Conservation (phyloP, 768 basidiomycete genomes). For the Xerocomellus chrysenteron region DNA sequence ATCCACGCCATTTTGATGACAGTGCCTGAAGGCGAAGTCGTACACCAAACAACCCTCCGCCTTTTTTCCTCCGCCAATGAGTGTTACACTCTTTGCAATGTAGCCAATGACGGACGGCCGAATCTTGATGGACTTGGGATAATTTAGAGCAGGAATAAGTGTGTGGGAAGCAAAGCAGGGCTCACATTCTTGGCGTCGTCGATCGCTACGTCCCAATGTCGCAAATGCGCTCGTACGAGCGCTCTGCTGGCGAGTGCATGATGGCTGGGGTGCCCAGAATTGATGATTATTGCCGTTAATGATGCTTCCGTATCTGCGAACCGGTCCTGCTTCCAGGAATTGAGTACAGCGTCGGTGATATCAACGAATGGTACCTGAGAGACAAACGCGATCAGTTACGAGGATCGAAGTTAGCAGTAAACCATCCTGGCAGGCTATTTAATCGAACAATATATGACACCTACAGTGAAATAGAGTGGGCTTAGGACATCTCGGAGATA, state of each 20-base stretch:
- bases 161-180: neutral
- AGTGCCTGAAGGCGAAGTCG: neutral
- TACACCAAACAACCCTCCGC: neutral
- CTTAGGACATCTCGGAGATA: neutral
- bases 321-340: neutral
- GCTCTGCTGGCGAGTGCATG: conserved; percentile 1
- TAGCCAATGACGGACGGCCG: neutral
- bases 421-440: no score
- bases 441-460: no score
- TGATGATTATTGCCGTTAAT: neutral
- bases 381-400: neutral
- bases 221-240: neutral
- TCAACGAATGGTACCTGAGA: neutral
- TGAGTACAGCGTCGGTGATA: neutral
- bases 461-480: no score
- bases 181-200: neutral
- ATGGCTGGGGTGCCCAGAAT: neutral
- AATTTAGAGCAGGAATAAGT: neutral
- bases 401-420: no score
- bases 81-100: neutral
- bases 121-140: neutral
- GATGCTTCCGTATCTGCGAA: neutral
- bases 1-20: neutral
- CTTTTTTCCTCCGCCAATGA: neutral
- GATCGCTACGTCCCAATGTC: neutral